Evolutionary conservation across 139 green algal genomes (phyloP).

Genomic region (Tetraselmis chui): DNA sequence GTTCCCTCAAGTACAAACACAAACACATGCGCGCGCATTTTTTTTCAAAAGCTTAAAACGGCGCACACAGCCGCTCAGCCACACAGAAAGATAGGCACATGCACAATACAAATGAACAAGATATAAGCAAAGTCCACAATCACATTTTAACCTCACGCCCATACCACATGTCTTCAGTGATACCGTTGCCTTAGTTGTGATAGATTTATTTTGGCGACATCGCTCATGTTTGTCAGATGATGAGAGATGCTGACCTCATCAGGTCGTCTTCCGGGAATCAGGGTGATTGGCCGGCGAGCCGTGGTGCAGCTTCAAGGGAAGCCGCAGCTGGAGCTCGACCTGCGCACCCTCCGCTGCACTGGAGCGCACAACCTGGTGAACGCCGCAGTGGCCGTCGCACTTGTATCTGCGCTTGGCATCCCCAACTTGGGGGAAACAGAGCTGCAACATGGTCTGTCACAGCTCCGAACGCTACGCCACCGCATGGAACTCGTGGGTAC

Average conservation of each 20-base stretch:
- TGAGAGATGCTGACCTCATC: background rate
- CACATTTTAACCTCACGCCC: too few relatives aligned
- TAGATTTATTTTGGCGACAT: too few relatives aligned
- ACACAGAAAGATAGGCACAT: too few relatives aligned
- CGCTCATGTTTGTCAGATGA: background rate
- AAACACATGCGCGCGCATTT: too few relatives aligned
- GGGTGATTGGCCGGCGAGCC: background rate
- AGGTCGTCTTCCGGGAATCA: background rate
- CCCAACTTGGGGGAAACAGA: background rate
- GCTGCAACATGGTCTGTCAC: slow-evolving; percentile 10
- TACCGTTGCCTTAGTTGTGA: too few relatives aligned
- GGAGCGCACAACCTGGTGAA: slow-evolving; percentile 36
- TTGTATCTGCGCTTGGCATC: slow-evolving; percentile 19
- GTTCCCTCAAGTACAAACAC: too few relatives aligned
- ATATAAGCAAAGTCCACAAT: too few relatives aligned
- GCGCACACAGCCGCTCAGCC: too few relatives aligned
- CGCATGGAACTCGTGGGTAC: slow-evolving; percentile 29
- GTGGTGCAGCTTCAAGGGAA: background rate
- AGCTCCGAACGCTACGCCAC: slow-evolving; percentile 32
- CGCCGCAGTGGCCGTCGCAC: slow-evolving; percentile 21
- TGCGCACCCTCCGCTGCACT: slow-evolving; percentile 12
- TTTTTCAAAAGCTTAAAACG: too few relatives aligned
- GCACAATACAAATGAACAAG: too few relatives aligned
- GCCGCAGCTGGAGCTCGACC: background rate
- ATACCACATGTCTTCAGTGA: too few relatives aligned